Conservation (phyloP, 139 green algal genomes). For the Chlorella sp. region DNA sequence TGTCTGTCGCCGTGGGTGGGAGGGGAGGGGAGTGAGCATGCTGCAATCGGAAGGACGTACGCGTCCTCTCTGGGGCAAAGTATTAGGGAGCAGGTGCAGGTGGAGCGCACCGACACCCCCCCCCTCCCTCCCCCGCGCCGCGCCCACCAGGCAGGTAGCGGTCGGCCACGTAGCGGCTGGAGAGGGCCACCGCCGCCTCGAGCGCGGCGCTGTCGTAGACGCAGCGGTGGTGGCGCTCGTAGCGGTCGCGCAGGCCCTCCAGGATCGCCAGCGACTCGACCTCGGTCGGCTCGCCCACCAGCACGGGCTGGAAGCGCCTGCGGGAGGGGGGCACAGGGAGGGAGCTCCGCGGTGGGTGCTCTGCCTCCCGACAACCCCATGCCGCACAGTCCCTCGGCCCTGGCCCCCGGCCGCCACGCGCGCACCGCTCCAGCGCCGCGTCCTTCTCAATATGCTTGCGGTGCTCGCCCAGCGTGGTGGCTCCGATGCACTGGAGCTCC, state of each 20-base stretch:
- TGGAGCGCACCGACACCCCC: background rate
- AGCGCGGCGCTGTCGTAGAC: constrained; percentile 61
- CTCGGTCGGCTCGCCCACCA: constrained; percentile 77
- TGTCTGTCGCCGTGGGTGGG: background rate
- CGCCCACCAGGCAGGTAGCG: constrained; percentile 83
- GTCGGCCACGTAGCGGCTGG: constrained; percentile 80
- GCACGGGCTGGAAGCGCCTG: constrained; percentile 92
- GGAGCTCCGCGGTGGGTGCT: too few species aligned
- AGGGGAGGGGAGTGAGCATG: background rate
- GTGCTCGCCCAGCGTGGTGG: constrained; percentile 85
- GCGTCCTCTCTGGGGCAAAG: too few species aligned
- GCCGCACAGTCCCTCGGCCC: too few species aligned
- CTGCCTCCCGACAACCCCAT: too few species aligned
- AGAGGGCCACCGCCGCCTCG: constrained; percentile 58
- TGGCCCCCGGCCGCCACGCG: too few species aligned
- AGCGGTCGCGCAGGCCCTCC: constrained; percentile 67
- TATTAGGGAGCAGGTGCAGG: too few species aligned
- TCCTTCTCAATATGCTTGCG: constrained; percentile 97
- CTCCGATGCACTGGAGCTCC: constrained; percentile 83
- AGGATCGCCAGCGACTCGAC: constrained; percentile 83
- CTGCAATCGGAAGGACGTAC: too few species aligned
- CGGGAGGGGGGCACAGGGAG: background rate
- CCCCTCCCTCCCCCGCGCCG: too few species aligned
- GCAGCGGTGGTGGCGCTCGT: constrained; percentile 88
- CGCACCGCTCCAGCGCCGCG: constrained; percentile 81